Evolutionary conservation across 2,329 filamentous ascomycete species (phyloP).

Genomic region (Diaporthe vexans): DNA sequence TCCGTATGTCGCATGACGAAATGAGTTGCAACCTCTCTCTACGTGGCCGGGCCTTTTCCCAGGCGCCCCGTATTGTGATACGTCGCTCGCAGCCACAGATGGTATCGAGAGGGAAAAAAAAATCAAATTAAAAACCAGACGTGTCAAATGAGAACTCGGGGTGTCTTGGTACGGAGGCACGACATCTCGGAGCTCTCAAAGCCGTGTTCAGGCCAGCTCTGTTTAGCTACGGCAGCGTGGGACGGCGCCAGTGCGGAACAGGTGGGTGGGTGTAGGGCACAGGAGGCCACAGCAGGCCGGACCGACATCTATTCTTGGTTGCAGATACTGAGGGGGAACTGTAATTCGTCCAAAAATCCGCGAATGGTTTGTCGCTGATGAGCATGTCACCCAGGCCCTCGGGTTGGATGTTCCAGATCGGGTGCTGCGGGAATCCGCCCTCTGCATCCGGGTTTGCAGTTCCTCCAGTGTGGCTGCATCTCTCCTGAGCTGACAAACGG

Average conservation of each 20-base stretch:
- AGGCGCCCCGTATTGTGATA: slow-evolving; percentile 26
- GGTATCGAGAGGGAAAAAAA: not conserved
- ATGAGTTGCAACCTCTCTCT: not conserved
- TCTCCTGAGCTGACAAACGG: slow-evolving; percentile 33
- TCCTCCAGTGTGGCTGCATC: slow-evolving; percentile 31
- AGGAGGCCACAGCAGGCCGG: slow-evolving; percentile 33
- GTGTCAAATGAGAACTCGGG: slow-evolving; percentile 8
- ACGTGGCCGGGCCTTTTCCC: slow-evolving; percentile 19
- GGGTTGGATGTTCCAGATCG: slow-evolving; percentile 42
- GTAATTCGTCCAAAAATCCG: slow-evolving; percentile 34
- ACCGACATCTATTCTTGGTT: slow-evolving; percentile 39
- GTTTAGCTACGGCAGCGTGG: not conserved
- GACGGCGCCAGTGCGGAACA: slow-evolving; percentile 22
- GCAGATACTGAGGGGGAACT: slow-evolving; percentile 15
- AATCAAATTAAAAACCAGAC: not conserved
- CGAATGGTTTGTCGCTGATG: slow-evolving; percentile 37
- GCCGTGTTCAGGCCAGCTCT: slow-evolving; percentile 27
- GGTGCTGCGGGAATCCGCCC: slow-evolving; percentile 33
- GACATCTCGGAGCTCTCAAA: slow-evolving; percentile 35
- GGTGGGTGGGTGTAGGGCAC: slow-evolving; percentile 14
- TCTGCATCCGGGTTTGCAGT: slow-evolving; percentile 39
- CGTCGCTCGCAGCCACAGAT: slow-evolving; percentile 25
- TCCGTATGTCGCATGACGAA: slow-evolving; percentile 6
- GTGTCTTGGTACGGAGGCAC: slow-evolving; percentile 25
- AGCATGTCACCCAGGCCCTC: slow-evolving; percentile 40